Percentiles rank a stretch among this genome's conserved stretches.
Evolutionary conservation across 2,329 filamentous ascomycete genomes (phyloP).

Genomic region (Nemania abortiva): DNA sequence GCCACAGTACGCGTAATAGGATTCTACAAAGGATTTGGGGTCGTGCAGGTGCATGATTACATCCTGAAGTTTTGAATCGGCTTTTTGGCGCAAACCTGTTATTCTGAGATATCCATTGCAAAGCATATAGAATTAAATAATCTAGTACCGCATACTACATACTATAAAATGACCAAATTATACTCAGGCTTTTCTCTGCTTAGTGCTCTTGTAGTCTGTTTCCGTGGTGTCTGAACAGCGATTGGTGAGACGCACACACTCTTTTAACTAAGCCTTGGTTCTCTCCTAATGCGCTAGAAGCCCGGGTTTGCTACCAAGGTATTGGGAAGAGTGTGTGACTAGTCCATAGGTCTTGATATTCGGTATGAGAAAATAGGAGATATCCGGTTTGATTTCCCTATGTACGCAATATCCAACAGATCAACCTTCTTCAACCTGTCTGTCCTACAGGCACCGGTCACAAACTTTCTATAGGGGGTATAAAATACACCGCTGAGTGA

Average conservation of each 20-base stretch:
- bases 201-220: neutral
- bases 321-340: neutral
- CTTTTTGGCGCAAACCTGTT: constrained; percentile 16
- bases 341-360: neutral
- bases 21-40: neutral
- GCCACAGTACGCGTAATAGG: constrained; percentile 6
- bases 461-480: neutral
- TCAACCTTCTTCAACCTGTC: neutral
- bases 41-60: constrained; percentile 10
- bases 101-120: constrained; percentile 27
- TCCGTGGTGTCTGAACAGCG: no score
- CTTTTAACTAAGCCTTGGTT: no score
- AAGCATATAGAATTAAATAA: constrained; percentile 27
- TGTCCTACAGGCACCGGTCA: neutral
- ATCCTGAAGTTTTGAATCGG: constrained; percentile 14
- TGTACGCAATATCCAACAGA: neutral
- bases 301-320: no score
- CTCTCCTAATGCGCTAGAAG: neutral
- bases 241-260: no score
- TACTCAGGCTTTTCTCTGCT: neutral
- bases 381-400: neutral
- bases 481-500: neutral
- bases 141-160: constrained; percentile 13
- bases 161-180: neutral
- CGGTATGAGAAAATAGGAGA: neutral